A percentile compares a stretch with the other conserved stretches of the same genome.
Evolutionary conservation across 176 grass and related monocot genomes (phyloP).

Genomic region (Avena atlantica): DNA sequence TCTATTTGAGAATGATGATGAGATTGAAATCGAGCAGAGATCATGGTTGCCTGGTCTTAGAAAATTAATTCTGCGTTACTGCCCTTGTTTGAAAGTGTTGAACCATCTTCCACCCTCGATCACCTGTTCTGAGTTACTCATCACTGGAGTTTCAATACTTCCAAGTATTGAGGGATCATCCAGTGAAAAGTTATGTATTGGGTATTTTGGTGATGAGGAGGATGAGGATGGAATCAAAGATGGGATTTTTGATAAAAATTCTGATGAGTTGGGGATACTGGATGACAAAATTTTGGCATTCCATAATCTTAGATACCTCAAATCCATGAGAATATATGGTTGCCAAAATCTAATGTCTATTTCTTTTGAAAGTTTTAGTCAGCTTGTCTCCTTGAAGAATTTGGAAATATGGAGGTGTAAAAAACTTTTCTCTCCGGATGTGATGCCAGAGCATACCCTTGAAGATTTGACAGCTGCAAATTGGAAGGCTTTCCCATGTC

Average conservation of each 20-base stretch:
- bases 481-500: not conserved
- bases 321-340: not conserved
- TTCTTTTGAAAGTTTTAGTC: not conserved
- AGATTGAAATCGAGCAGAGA: not conserved
- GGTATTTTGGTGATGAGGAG: no score
- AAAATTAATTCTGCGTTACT: not conserved
- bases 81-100: not conserved
- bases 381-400: not conserved
- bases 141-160: not conserved
- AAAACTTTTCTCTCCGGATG: conserved; percentile 16
- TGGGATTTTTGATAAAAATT: not conserved
- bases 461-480: not conserved
- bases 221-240: no score
- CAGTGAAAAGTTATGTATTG: not conserved
- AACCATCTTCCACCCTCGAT: conserved; percentile 27
- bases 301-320: conserved; percentile 25
- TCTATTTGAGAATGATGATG: not conserved
- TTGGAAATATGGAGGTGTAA: not conserved
- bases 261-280: not conserved
- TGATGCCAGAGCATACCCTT: not conserved
- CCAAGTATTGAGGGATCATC: not conserved
- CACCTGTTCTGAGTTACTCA: not conserved
- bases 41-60: conserved; percentile 28
- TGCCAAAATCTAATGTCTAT: not conserved
- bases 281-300: conserved; percentile 20